Evolutionary conservation across 1,139 yeast species (phyloP).

Genomic region (Yamadazyma kanchanaburiensis): DNA sequence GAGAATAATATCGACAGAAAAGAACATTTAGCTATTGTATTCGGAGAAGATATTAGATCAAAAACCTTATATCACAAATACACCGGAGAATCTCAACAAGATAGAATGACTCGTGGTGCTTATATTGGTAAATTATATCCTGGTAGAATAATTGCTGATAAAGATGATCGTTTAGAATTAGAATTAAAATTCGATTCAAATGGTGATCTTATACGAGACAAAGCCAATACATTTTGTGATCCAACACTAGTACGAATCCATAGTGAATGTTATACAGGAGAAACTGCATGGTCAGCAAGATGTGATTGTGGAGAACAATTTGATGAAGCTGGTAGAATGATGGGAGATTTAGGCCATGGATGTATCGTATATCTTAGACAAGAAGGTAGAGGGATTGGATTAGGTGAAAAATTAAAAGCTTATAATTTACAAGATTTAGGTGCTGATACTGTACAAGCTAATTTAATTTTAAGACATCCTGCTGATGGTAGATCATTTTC

Average conservation of each 20-base stretch:
- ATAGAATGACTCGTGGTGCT: constrained; percentile 96
- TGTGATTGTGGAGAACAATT: constrained; percentile 99
- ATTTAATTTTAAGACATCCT: constrained; percentile 87
- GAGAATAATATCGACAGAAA: constrained; percentile 82
- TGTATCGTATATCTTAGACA: constrained; percentile 95
- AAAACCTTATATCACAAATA: constrained; percentile 62
- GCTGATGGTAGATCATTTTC: constrained; percentile 94
- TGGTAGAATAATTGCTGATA: constrained; percentile 70
- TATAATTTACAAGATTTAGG: constrained; percentile 96
- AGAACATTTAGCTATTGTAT: constrained; percentile 96
- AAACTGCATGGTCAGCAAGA: constrained; percentile 98
- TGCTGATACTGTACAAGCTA: constrained; percentile 97
- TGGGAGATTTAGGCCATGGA: constrained; percentile 86
- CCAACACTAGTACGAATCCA: constrained; percentile 73
- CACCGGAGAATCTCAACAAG: constrained; percentile 78
- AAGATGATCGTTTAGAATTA: constrained; percentile 43
- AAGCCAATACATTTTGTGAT: constrained; percentile 33
- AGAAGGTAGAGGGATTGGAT: constrained; percentile 97
- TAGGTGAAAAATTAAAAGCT: constrained; percentile 95
- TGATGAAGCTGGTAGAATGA: constrained; percentile 92
- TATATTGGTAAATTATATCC: constrained; percentile 87
- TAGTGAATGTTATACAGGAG: constrained; percentile 98
- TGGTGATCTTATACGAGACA: constrained; percentile 50
- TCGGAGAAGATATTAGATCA: constrained; percentile 88
- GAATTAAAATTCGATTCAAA: constrained; percentile 42